Base-by-base conservation (phyloP, 768 basidiomycete species). In the Hemileccinum impolitum region DNA sequence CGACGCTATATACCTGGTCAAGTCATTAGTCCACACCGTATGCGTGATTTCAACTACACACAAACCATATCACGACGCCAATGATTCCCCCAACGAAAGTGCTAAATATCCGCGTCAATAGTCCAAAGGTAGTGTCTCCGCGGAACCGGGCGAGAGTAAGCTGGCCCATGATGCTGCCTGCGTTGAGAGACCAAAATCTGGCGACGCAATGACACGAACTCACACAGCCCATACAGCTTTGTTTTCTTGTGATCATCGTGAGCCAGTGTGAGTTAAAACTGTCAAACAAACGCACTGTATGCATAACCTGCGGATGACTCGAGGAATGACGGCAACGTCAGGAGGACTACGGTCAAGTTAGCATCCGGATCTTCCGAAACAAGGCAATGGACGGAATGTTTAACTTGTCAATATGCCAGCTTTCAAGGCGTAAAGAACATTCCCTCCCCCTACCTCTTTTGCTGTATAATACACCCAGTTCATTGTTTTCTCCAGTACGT, bases 211-310 rank as follows among this genome's bases (percentile, higher is more conserved):
- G 9, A 41, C 6, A 44, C n/a, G 34, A 25, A 49, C 79, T 59
- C 48, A 87, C 82, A 88, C 74, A 10, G 73, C 85, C 88, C 88
- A 90, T 3, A 84, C 75, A 57, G 82, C 81, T 47, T 78, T 72
- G 49, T 87, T 80, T 30, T 68, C 86, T 84, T 34, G 41, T 14
- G 3, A n/a, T 32, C 21, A 9, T 47, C 15, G 26, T 37, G 32
- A 41, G 62, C 52, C 15, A 51, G 32, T 21, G 39, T 39, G 43
- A 17, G 46, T 26, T 35, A 18, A 30, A 32, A 7, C 25, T 6
- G 4, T 15, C 40, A 25, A 52, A 26, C 8, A 47, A 36, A 70
- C 80, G 46, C 41, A 82, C 82, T 52, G 49, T 82, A 85, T 2
- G 84, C 83, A 58, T 79, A 84, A 4, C 56, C 52, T 0, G 84